Evolutionary conservation across 1,139 yeast species (phyloP).

Genomic region (Debaryomyces nepalensis): DNA sequence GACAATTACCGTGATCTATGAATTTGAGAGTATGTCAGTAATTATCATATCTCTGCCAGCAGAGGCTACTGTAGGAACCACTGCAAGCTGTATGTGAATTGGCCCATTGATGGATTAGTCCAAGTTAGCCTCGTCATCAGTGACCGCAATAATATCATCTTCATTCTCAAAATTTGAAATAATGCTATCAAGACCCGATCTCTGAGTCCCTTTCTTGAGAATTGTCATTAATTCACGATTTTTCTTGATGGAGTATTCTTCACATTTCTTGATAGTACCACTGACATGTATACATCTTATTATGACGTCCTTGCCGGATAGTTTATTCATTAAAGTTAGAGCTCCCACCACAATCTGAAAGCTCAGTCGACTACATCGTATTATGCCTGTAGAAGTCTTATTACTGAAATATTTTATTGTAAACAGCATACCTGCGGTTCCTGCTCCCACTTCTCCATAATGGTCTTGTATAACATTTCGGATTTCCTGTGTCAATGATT

Average conservation of each 20-base stretch:
- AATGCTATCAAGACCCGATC: conserved; percentile 3
- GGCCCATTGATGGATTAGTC: background rate
- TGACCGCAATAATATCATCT: conserved; percentile 11
- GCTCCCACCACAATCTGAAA: conserved; percentile 71
- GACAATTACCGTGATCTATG: too few species aligned
- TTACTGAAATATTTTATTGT: conserved; percentile 79
- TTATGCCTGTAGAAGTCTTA: conserved; percentile 81
- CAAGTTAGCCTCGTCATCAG: conserved; percentile 11
- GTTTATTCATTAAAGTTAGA: conserved; percentile 59
- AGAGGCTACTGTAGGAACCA: too few species aligned
- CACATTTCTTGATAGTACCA: conserved; percentile 89
- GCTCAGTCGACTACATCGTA: conserved; percentile 74
- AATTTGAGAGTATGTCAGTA: background rate
- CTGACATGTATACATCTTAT: conserved; percentile 72
- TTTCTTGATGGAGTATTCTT: conserved; percentile 61
- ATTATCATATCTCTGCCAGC: conserved; percentile 1
- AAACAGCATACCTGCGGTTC: conserved; percentile 64
- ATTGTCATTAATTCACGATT: conserved; percentile 40
- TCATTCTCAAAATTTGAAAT: conserved; percentile 12
- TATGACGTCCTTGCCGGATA: conserved; percentile 59
- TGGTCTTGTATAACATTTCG: conserved; percentile 56
- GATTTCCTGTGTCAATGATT: conserved; percentile 55
- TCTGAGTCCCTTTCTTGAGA: conserved; percentile 10
- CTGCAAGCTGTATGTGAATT: too few species aligned
- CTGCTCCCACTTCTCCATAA: conserved; percentile 83